Conservation (phyloP, 805 yeast species). For the Candida chauliodis region DNA sequence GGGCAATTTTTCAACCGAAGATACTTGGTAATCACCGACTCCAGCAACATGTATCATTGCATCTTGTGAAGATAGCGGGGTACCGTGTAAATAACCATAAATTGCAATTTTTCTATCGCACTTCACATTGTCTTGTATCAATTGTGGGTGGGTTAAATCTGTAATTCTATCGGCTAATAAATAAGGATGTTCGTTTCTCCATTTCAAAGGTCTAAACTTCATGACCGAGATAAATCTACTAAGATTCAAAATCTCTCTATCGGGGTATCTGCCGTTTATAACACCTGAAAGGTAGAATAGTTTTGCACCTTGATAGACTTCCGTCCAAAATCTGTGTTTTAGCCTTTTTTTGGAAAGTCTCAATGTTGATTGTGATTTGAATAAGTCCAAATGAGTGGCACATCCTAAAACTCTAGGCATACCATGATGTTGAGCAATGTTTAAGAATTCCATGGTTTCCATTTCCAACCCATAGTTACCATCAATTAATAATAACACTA, state of each 20-base stretch:
- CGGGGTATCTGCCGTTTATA: constrained; percentile 95
- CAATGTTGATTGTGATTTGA: constrained; percentile 83
- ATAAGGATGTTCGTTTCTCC: constrained; percentile 99
- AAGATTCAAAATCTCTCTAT: constrained; percentile 87
- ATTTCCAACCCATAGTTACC: constrained; percentile 98
- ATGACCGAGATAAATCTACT: constrained; percentile 92
- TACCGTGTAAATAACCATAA: constrained; percentile 94
- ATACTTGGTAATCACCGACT: constrained; percentile 80
- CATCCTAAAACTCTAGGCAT: constrained; percentile 97
- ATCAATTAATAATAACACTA: constrained; percentile 84
- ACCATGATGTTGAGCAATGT: constrained; percentile 96
- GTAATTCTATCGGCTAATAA: constrained; percentile 86
- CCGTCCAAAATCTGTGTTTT: constrained; percentile 97
- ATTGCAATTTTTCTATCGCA: constrained; percentile 86
- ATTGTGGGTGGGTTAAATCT: constrained; percentile 89
- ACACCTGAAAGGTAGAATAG: constrained; percentile 93
- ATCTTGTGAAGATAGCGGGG: constrained; percentile 65
- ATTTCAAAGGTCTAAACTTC: constrained; percentile 98
- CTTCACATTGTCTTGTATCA: constrained; percentile 73
- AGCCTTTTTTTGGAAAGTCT: constrained; percentile 88
- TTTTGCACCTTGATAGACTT: constrained; percentile 97
- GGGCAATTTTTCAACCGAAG: constrained; percentile 81
- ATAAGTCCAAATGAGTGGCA: constrained; percentile 91
- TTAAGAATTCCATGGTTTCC: constrained; percentile 99
- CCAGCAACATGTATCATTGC: constrained; percentile 93